A percentile compares a stretch with the other conserved stretches of the same genome.
phyloP scores from a whole-genome alignment of 768 basidiomycete genomes.

The Mrakia frigida region DNA sequence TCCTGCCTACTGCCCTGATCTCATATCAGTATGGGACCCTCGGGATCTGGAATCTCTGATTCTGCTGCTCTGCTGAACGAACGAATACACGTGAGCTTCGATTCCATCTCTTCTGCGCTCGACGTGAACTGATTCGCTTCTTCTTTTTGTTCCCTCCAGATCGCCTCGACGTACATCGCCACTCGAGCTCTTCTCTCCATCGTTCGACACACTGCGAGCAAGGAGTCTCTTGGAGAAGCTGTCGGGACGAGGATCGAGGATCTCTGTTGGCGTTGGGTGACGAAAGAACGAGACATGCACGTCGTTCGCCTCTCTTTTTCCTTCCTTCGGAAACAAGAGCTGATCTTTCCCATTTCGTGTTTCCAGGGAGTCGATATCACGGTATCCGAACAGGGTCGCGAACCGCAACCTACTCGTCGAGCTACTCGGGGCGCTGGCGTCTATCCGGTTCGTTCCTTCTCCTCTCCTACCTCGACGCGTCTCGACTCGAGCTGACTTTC shows the following conservation, averaged over 20 bases:
- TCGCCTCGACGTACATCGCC: constrained; percentile 83
- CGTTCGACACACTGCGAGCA: constrained; percentile 59
- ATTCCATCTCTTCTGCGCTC: constrained; percentile 49
- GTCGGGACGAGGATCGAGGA: constrained; percentile 79
- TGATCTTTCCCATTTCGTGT: not conserved
- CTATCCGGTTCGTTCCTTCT: constrained; percentile 57
- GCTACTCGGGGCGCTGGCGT: constrained; percentile 76
- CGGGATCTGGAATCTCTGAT: constrained; percentile 30
- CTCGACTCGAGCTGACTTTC: not conserved
- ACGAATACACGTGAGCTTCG: constrained; percentile 37
- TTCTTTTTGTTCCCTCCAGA: constrained; percentile 33
- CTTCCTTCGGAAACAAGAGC: not conserved
- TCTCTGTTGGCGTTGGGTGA: constrained; percentile 53
- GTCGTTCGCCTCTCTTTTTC: constrained; percentile 55
- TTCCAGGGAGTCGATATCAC: constrained; percentile 53
- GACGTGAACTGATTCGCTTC: not conserved
- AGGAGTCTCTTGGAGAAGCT: constrained; percentile 70
- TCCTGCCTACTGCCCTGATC: not conserved
- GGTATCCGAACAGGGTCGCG: constrained; percentile 68
- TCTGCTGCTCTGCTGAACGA: constrained; percentile 40
- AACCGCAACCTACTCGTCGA: constrained; percentile 79
- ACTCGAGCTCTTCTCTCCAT: constrained; percentile 77
- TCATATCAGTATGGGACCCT: not conserved
- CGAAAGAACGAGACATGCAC: constrained; percentile 46
- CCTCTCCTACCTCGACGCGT: not conserved